A percentile compares a stretch with the other conserved stretches of the same genome.
phyloP scores from a whole-genome alignment of 306 rosid species.

The Fragaria nilgerrensis region DNA sequence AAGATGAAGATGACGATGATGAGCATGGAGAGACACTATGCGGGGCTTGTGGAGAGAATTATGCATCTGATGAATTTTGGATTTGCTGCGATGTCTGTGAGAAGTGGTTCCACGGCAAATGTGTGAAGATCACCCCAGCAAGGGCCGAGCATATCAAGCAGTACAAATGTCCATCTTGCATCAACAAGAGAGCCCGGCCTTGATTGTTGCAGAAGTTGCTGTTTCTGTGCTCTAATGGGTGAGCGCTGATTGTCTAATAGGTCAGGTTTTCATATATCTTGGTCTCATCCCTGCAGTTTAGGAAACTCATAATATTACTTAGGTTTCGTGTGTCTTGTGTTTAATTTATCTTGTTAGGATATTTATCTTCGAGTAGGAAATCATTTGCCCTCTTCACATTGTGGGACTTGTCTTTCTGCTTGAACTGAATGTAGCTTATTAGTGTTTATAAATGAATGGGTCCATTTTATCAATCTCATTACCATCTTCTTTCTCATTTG shows the following conservation, averaged over 20 bases:
- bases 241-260: constrained; percentile 44
- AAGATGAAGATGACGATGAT: constrained; percentile 68
- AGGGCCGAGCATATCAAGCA: constrained; percentile 79
- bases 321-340: constrained; percentile 21
- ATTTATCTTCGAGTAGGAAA: constrained; percentile 23
- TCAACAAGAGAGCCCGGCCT: constrained; percentile 68
- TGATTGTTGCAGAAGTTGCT: constrained; percentile 24
- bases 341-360: constrained; percentile 28
- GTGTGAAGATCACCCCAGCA: constrained; percentile 89
- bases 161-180: constrained; percentile 89
- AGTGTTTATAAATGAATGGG: constrained; percentile 22
- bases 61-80: constrained; percentile 74
- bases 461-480: background rate
- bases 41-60: constrained; percentile 80
- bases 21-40: constrained; percentile 74
- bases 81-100: constrained; percentile 84
- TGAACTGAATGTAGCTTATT: constrained; percentile 21
- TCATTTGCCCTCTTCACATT: constrained; percentile 15
- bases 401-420: constrained; percentile 30
- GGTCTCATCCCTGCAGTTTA: constrained; percentile 29
- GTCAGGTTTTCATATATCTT: constrained; percentile 31
- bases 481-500: background rate
- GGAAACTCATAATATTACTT: constrained; percentile 32
- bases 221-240: constrained; percentile 23
- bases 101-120: constrained; percentile 90